These are phyloP conservation scores for Shiraia sp. DNA, from an alignment of 2,329 filamentous ascomycete genomes.

Conservation along the genomic window DNA sequence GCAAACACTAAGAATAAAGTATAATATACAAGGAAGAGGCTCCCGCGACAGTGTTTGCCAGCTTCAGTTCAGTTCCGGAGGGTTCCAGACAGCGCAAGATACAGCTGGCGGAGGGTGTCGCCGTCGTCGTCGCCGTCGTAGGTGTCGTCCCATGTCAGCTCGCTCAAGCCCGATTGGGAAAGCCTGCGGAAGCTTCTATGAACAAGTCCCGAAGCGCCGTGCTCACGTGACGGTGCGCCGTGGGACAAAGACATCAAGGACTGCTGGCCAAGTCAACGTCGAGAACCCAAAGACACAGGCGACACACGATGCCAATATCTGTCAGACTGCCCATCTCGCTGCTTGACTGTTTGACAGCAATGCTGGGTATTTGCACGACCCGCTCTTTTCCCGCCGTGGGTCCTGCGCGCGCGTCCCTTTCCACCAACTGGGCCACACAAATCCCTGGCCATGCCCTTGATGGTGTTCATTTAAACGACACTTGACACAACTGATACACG, in stretches of 20 bases:
- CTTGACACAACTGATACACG: slow-evolving; percentile 27
- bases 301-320: too few relatives aligned
- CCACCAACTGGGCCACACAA: slow-evolving; percentile 10
- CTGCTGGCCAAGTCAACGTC: too few relatives aligned
- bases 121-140: neutral
- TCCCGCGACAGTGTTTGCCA: neutral
- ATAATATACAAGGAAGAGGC: neutral
- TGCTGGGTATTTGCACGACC: slow-evolving; percentile 5
- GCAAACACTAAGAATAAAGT: neutral
- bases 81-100: neutral
- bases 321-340: too few relatives aligned
- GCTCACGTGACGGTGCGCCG: too few relatives aligned
- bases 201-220: neutral
- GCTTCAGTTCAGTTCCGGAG: neutral
- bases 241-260: too few relatives aligned
- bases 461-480: slow-evolving; percentile 17
- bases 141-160: too few relatives aligned
- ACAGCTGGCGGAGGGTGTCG: neutral
- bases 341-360: too few relatives aligned
- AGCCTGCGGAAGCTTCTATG: neutral
- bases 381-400: slow-evolving; percentile 6
- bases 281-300: too few relatives aligned
- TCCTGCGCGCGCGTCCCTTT: slow-evolving; percentile 3
- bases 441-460: slow-evolving; percentile 2
- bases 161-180: neutral